Evolutionary conservation across 2,329 filamentous ascomycete species (phyloP), one percentile per base, ranked within the genome.

Genomic region (Pyricularia grisea): DNA sequence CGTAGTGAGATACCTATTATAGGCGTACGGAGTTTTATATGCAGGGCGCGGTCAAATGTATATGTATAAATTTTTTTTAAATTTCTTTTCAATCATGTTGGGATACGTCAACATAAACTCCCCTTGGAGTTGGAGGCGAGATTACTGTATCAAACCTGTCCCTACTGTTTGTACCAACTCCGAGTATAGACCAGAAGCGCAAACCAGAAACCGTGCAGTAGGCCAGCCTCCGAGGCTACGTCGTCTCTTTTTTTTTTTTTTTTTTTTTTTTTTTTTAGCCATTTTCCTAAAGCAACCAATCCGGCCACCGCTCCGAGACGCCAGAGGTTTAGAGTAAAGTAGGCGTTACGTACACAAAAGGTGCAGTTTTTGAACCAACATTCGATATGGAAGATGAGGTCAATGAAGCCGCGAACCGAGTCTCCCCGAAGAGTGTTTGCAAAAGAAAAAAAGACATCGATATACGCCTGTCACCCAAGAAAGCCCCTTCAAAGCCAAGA

Each of bases 391-490:
- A 36, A 2, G 14, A 50, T 2, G 12, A 36, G 33, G n/a, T n/a
- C n/a, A n/a, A n/a, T n/a, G n/a, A n/a, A n/a, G n/a, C n/a, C n/a
- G n/a, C n/a, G n/a, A n/a, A n/a, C n/a, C n/a, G n/a, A n/a, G n/a
- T n/a, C n/a, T n/a, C n/a, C 12, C 12, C 12, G 90, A 90, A 76
- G 88, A 90, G 66, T 77, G 70, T 3, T 73, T 68, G 65, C 28
- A 67, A 65, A 69, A 60, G 66, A 31, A 63, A 17, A 69, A 64
- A 12, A 69, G 3, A 63, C 66, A 68, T 68, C 71, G 69, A 31
- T 65, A 67, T 63, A 67, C 60, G 65, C 69, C 70, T n/a, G n/a
- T n/a, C 60, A 70, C 67, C 31, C 33, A 70, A 67, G 58, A 69
- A 42, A 66, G 69, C 68, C 68, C 58, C 70, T 67, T 28, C 66